These are phyloP conservation scores for Pythium diclinum DNA, from an alignment of 352 stramenopile genomes.

Conservation along the genomic window DNA sequence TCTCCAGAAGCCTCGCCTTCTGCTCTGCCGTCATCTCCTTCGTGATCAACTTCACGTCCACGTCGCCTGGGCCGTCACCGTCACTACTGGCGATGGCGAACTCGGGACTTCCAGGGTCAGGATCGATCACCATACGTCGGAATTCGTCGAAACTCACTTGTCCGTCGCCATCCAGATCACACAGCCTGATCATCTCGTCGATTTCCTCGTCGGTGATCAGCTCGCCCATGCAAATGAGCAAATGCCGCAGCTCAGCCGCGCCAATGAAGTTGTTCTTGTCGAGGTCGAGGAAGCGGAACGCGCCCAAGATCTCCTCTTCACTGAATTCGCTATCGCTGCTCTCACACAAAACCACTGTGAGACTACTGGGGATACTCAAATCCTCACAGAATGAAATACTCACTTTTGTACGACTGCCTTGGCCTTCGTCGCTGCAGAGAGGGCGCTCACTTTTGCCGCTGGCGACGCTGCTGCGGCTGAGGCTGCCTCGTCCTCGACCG, in stretches of 20 bases:
- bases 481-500: constrained; percentile 25
- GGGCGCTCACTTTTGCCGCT: constrained; percentile 28
- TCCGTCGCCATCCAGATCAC: constrained; percentile 91
- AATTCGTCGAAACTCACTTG: constrained; percentile 93
- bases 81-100: constrained; percentile 52
- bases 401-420: constrained; percentile 33
- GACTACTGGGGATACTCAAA: background rate
- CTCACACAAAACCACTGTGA: background rate
- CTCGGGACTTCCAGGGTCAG: constrained; percentile 78
- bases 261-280: constrained; percentile 94
- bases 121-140: constrained; percentile 85
- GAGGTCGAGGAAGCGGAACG: constrained; percentile 92
- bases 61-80: constrained; percentile 14
- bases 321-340: constrained; percentile 76
- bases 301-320: constrained; percentile 90
- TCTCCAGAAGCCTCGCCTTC: constrained; percentile 45
- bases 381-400: background rate
- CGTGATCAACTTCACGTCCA: constrained; percentile 33
- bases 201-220: constrained; percentile 94
- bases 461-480: constrained; percentile 19
- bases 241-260: constrained; percentile 89
- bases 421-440: constrained; percentile 26
- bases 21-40: constrained; percentile 45
- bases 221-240: constrained; percentile 95
- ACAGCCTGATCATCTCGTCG: constrained; percentile 92